A percentile compares a stretch with the other conserved stretches of the same genome.
These are phyloP conservation scores for Inonotus hispidus DNA, from an alignment of 1,284 basidiomycete species.

Conservation along the genomic window DNA sequence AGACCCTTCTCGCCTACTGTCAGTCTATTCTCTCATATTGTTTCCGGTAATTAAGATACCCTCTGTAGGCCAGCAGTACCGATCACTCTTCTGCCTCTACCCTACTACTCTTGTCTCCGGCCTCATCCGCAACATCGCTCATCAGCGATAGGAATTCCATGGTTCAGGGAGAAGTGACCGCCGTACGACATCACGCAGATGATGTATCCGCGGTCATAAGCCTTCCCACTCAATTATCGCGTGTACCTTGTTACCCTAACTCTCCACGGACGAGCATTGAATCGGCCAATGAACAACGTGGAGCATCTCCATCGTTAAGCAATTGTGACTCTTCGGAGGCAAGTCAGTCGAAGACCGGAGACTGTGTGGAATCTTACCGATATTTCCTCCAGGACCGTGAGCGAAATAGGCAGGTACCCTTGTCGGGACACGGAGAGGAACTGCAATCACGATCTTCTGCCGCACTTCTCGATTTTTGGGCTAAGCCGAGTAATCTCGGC, in stretches of 20 bases:
- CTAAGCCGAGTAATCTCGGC: not conserved
- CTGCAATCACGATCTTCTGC: not conserved
- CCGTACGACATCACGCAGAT: not conserved
- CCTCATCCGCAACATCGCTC: not conserved
- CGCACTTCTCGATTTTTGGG: not conserved
- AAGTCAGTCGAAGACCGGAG: not conserved
- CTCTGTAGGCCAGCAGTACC: not conserved
- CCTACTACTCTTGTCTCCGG: not conserved
- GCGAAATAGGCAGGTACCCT: not conserved
- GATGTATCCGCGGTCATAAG: not conserved
- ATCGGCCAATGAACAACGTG: not conserved
- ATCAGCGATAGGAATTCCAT: not conserved
- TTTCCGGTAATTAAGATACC: not conserved
- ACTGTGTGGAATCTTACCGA: not conserved
- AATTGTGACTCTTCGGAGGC: not conserved
- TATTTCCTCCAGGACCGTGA: not conserved
- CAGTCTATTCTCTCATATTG: not conserved
- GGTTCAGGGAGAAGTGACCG: not conserved
- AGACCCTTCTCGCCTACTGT: slow-evolving; percentile 7
- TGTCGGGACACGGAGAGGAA: not conserved
- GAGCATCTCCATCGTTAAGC: not conserved
- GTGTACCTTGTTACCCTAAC: not conserved
- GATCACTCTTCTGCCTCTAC: not conserved
- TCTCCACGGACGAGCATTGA: not conserved
- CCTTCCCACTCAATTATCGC: not conserved